Conservation (phyloP, 169 alveolate species). For the Babesia ovis region DNA sequence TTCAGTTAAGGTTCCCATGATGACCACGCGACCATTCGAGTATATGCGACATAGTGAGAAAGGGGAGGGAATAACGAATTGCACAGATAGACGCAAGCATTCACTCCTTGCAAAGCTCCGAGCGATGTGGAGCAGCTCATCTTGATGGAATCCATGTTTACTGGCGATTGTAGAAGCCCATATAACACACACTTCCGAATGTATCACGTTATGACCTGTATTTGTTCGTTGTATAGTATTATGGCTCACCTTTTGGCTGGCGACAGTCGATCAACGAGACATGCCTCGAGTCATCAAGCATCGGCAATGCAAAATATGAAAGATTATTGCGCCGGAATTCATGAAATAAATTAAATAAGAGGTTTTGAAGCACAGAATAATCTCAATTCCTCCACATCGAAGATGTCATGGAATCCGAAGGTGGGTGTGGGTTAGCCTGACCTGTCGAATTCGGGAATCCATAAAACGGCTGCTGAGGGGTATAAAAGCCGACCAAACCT, state of each 20-base stretch:
- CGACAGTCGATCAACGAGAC: constrained; percentile 26
- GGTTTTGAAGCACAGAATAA: background rate
- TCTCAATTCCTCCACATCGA: constrained; percentile 67
- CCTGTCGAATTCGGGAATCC: constrained; percentile 39
- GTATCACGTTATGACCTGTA: constrained; percentile 10
- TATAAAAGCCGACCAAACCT: constrained; percentile 62
- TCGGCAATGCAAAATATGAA: background rate
- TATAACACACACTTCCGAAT: constrained; percentile 44
- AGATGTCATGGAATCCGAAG: constrained; percentile 46
- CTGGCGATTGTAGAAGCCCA: constrained; percentile 63
- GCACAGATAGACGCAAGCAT: constrained; percentile 28
- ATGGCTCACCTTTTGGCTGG: constrained; percentile 26
- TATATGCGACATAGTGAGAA: constrained; percentile 52
- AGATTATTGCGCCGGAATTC: background rate
- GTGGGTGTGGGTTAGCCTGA: constrained; percentile 23
- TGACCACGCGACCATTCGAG: constrained; percentile 55
- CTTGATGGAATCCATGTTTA: constrained; percentile 25
- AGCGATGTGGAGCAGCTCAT: constrained; percentile 63
- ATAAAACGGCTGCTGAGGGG: constrained; percentile 56
- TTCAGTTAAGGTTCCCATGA: constrained; percentile 62
- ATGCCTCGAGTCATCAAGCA: constrained; percentile 28
- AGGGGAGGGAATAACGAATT: constrained; percentile 34
- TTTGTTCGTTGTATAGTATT: background rate
- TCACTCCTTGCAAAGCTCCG: constrained; percentile 58
- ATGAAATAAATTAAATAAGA: background rate